Evolutionary conservation across 179 eudicot genomes (phyloP), one percentile per base, ranked within the genome.

Genomic region (Amaranthus tricolor): DNA sequence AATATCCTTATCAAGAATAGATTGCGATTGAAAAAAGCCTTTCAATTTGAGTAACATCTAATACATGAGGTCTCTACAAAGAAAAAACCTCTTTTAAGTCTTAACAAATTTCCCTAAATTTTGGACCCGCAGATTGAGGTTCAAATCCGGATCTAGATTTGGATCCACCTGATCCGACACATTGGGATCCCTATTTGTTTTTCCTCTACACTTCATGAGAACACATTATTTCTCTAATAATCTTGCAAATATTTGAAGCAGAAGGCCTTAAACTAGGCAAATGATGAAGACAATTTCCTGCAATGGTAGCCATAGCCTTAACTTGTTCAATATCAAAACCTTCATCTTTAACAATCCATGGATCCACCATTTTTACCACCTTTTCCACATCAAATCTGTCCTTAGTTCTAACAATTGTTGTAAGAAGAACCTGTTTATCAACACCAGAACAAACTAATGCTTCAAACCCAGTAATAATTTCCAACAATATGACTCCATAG

Each of bases 381-480:
- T 73, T 81, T 53, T 74, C 80, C 13, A 70, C 71, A 3, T 81
- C 82, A 4, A 79, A 81, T 12, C 43, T 58, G 21, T 77, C 83
- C 43, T 71, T 79, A 65, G 77, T 45, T 40, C 68, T 73, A 12
- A 82, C 85, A 51, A 77, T 54, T 3, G 88, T 76, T 5, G 88
- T 84, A 9, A 93, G 74, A 72, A 86, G 77, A 60, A 84, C 75
- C 13, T 88, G 85, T 12, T 73, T 84, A 7, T 80, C 78, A 0
- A 66, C 84, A 6, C 62, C 79, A 1, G 84, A 11, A 20, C 78
- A 70, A 51, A 74, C 5, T 15, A 86, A 82, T 16, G 98, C 89
- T 77, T 91, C 94, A 9, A 71, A n/a, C n/a, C 98, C 98, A 0
- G 96, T 89, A 24, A 93, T 75, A 21, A 93, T 87, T 68, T 93